phyloP scores from a whole-genome alignment of 2,329 filamentous ascomycete genomes.

The Xylaria digitata region DNA sequence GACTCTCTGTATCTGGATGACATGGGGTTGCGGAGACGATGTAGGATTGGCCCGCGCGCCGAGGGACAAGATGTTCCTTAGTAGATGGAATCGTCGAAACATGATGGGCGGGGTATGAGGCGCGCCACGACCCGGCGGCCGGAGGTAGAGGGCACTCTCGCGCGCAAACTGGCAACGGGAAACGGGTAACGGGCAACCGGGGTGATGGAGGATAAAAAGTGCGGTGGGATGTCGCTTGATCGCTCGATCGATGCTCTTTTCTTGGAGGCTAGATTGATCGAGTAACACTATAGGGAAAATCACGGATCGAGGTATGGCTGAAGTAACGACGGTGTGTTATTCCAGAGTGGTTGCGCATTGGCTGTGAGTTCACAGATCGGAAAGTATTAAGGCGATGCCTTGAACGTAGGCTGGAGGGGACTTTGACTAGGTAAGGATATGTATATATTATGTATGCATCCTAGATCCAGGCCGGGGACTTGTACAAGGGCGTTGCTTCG shows the following conservation, averaged over 20 bases:
- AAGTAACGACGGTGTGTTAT: not conserved
- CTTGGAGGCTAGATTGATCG: not conserved
- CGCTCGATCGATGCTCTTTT: not conserved
- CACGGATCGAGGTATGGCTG: not conserved
- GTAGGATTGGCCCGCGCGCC: conserved; percentile 35
- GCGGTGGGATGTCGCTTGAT: not conserved
- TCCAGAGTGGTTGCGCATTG: not conserved
- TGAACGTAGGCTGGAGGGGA: conserved; percentile 12
- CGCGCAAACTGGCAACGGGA: conserved; percentile 1
- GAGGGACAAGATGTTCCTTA: conserved; percentile 41
- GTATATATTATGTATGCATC: no score
- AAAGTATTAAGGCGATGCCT: conserved; percentile 2
- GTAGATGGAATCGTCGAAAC: conserved; percentile 47
- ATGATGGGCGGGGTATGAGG: conserved; percentile 42
- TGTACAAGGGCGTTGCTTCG: no score
- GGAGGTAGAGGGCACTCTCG: conserved; percentile 24
- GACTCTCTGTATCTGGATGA: conserved; percentile 47
- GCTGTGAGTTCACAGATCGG: not conserved
- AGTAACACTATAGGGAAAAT: not conserved
- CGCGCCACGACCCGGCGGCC: conserved; percentile 46
- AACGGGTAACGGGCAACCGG: not conserved
- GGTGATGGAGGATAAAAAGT: not conserved
- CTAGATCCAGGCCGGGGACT: no score
- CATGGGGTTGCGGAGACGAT: conserved; percentile 35
- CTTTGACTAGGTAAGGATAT: no score